Percentiles rank a stretch among this genome's conserved stretches.
phyloP scores from a whole-genome alignment of 441 rosid species.

The Corymbia calophylla region DNA sequence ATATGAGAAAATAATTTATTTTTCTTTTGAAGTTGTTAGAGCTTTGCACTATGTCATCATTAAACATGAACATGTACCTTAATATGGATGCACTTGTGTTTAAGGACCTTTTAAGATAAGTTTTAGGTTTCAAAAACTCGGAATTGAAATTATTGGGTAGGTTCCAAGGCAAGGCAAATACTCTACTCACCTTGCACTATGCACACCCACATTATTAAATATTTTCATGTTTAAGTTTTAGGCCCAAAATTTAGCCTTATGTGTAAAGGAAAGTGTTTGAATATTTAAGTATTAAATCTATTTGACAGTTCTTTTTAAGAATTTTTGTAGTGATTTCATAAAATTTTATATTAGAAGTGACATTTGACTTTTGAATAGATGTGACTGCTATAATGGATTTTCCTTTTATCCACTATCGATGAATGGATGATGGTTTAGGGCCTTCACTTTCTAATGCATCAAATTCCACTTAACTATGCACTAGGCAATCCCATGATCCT shows the following conservation, averaged over 20 bases:
- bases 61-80: not conserved
- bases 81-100: not conserved
- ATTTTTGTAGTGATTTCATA: not conserved
- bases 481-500: not conserved
- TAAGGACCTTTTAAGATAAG: not conserved
- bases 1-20: not conserved
- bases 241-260: not conserved
- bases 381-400: not conserved
- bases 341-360: not conserved
- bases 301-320: not conserved
- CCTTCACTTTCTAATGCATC: not conserved
- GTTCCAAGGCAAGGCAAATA: not conserved
- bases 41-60: not conserved
- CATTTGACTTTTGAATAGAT: not conserved
- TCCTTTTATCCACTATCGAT: not conserved
- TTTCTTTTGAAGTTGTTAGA: not conserved
- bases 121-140: not conserved
- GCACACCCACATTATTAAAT: not conserved
- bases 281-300: not conserved
- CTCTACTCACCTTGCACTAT: not conserved
- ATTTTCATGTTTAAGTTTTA: not conserved
- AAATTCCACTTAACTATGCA: not conserved
- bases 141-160: not conserved
- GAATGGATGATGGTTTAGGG: not conserved
- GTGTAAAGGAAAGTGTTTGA: not conserved